Conservation (phyloP, 345 rosid genomes). For the Reutealis trisperma region DNA sequence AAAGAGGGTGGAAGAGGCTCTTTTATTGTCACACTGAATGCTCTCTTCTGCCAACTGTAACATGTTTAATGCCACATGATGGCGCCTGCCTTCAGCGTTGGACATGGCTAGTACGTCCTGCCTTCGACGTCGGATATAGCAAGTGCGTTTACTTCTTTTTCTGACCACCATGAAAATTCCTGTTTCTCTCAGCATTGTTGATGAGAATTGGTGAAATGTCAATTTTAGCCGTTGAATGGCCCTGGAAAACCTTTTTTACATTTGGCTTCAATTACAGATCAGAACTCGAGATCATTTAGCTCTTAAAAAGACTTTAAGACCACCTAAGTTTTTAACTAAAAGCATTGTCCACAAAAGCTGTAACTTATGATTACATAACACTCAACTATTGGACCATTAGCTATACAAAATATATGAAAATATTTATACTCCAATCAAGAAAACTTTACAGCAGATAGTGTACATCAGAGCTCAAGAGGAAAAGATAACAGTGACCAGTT, state of each 20-base stretch:
- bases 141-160: neutral
- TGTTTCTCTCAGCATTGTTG: neutral
- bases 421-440: neutral
- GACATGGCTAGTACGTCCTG: neutral
- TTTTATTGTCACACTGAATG: conserved; percentile 33
- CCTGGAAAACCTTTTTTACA: no score
- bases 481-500: no score
- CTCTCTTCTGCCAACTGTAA: conserved; percentile 29
- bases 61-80: conserved; percentile 27
- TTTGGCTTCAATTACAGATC: no score
- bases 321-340: no score
- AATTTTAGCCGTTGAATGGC: no score
- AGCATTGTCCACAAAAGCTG: no score
- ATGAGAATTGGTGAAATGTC: neutral
- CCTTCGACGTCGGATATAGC: neutral
- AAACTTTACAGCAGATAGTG: neutral
- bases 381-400: no score
- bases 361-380: no score
- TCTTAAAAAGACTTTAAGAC: no score
- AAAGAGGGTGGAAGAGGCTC: neutral
- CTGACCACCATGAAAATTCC: neutral
- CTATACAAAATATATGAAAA: neutral
- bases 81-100: neutral
- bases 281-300: no score
- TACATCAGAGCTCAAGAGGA: neutral